Conservation (phyloP, 2,329 filamentous ascomycete genomes). For the Penicillium sumatraense region DNA sequence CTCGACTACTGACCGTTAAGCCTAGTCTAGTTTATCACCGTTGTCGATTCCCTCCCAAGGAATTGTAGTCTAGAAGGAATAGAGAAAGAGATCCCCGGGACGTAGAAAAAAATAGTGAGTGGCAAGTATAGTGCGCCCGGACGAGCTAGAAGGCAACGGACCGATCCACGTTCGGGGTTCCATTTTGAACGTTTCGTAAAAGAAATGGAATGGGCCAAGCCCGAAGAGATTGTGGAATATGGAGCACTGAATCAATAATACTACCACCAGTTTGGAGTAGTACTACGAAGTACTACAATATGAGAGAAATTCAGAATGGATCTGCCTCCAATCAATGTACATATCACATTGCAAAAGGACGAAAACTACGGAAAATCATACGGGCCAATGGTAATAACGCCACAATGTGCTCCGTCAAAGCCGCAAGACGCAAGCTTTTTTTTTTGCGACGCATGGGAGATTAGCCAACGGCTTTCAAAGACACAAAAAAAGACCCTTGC, state of each 20-base stretch:
- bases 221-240: neutral
- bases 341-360: neutral
- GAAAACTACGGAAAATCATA: neutral
- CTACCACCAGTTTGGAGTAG: too few species aligned
- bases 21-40: neutral
- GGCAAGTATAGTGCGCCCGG: constrained; percentile 2
- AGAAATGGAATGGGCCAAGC: neutral
- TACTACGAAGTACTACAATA: too few species aligned
- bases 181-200: constrained; percentile 1
- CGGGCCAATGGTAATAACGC: neutral
- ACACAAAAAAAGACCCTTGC: constrained; percentile 20
- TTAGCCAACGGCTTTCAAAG: neutral
- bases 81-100: neutral
- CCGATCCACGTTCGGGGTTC: constrained; percentile 1
- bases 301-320: neutral
- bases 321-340: neutral
- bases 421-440: constrained; percentile 12
- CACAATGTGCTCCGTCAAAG: neutral
- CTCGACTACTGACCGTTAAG: neutral
- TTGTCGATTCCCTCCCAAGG: too few species aligned
- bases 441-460: constrained; percentile 17
- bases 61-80: neutral
- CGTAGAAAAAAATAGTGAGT: neutral
- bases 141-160: neutral
- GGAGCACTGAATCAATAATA: neutral